Evolutionary conservation across 2,329 filamentous ascomycete species (phyloP).

Genomic region (Lasiodiplodia hormozganensis): DNA sequence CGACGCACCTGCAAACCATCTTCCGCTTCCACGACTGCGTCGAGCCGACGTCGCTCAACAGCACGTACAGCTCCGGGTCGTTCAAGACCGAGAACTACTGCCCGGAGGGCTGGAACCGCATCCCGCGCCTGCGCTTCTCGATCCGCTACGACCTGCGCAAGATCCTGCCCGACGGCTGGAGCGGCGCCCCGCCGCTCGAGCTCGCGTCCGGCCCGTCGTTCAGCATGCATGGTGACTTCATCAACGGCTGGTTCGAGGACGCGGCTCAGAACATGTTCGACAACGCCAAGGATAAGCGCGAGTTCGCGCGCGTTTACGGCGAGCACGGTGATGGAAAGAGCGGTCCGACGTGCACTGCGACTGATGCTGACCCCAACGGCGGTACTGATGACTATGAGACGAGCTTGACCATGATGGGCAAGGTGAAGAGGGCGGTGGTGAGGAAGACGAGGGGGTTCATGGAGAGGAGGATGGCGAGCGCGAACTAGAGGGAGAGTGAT

Average conservation of each 20-base stretch:
- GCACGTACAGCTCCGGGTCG: constrained; percentile 44
- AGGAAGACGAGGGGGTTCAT: neutral
- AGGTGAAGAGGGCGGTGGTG: neutral
- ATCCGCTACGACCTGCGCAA: constrained; percentile 56
- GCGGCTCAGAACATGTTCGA: constrained; percentile 52
- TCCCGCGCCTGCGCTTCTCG: constrained; percentile 57
- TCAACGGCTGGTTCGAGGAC: constrained; percentile 55
- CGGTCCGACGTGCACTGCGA: constrained; percentile 43
- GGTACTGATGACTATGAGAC: constrained; percentile 52
- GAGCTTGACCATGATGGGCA: constrained; percentile 41
- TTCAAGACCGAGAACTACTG: constrained; percentile 46
- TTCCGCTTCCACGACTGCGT: constrained; percentile 56
- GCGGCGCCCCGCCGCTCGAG: constrained; percentile 52
- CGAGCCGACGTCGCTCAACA: constrained; percentile 45
- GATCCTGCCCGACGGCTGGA: constrained; percentile 54
- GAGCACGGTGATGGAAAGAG: constrained; percentile 42
- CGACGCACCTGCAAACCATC: constrained; percentile 53
- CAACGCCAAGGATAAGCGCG: constrained; percentile 42
- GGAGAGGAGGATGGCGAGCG: constrained; percentile 9
- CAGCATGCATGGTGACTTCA: constrained; percentile 57
- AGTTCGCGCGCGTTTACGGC: constrained; percentile 48
- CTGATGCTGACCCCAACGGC: constrained; percentile 51
- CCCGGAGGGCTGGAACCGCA: constrained; percentile 53
- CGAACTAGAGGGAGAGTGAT: neutral
- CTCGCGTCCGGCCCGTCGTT: constrained; percentile 52